Evolutionary conservation across 495 filamentous ascomycete genomes (phyloP).

Genomic region (Stereocaulon alpinum): DNA sequence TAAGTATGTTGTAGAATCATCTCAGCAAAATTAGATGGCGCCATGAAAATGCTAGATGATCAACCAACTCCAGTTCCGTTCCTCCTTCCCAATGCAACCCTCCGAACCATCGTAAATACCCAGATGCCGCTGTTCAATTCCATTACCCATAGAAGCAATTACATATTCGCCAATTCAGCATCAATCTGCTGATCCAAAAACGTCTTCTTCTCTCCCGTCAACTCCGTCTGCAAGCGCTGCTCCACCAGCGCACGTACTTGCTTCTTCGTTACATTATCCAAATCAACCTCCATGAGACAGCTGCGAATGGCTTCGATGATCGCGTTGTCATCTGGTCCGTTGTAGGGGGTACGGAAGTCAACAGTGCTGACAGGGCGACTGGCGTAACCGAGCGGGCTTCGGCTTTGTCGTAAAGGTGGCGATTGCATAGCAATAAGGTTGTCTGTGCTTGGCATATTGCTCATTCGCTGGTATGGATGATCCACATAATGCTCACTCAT

Average conservation of each 20-base stretch:
- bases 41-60: constrained; percentile 1
- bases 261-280: constrained; percentile 96
- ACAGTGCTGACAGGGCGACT: constrained; percentile 57
- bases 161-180: constrained; percentile 89
- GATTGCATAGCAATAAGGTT: constrained; percentile 44
- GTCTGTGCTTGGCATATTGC: constrained; percentile 45
- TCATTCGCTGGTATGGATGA: constrained; percentile 37
- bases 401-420: constrained; percentile 36
- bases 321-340: constrained; percentile 56
- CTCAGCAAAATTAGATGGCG: background rate
- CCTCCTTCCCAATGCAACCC: background rate
- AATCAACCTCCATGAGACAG: constrained; percentile 79
- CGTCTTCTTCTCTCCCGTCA: constrained; percentile 66
- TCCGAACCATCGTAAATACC: constrained; percentile 3
- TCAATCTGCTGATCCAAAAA: constrained; percentile 92
- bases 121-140: constrained; percentile 3
- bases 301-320: constrained; percentile 76
- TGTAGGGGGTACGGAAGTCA: constrained; percentile 60
- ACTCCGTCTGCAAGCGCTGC: constrained; percentile 78
- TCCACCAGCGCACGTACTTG: constrained; percentile 88
- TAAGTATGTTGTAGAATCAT: background rate
- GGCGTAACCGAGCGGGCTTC: constrained; percentile 42
- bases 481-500: constrained; percentile 47
- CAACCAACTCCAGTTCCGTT: constrained; percentile 1
- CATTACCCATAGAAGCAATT: constrained; percentile 22